Evolutionary conservation across 1,284 basidiomycete genomes (phyloP), one percentile per base, ranked within the genome.

Genomic region (Amylostereum areolatum): DNA sequence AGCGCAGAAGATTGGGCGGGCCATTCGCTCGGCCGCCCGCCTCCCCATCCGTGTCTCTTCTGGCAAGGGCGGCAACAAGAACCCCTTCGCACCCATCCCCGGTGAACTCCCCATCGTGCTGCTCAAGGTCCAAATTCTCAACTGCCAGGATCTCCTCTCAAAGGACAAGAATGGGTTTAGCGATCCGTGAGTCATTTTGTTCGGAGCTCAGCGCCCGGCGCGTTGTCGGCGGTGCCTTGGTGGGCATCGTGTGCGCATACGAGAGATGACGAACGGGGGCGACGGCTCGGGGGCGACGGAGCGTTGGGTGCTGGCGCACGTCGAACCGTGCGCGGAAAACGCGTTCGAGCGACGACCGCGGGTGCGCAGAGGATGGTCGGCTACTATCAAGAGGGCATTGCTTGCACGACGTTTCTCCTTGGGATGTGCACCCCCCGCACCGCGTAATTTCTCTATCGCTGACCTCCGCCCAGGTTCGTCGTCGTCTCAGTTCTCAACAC

Each of bases 91-190:
- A 0, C 83, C 85, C 0, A 57, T 67, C 2, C 72, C 75, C 0
- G 83, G 82, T 28, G 88, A 91, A 61, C 65, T 66, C 0, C 85
- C 88, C 2, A 60, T 85, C 51, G 83, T 84, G 39, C 57, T 81
- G 30, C 74, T 89, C 34, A 73, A 80, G 31, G 70, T 90, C 1
- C 85, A 86, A 61, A 72, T 90, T 30, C 51, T 87, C 3, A 73
- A 77, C 5, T 87, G 86, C 60, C 75, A 67, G 25, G 73, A 78
- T 49, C 70, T 90, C 32, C 63, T 76, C 11, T 68, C 81, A 7
- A 85, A 83, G 56, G 81, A 86, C 60, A 75, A 75, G 48, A 80
- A 78, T 58, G 81, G 80, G 10, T 74, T 68, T 41, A 87, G 84
- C 59, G 89, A 90, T 63, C 86, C 89, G 87, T 89, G 58, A 62